Evolutionary conservation across 257 asterid genomes (phyloP).

Genomic region (Anisodus tanguticus): DNA sequence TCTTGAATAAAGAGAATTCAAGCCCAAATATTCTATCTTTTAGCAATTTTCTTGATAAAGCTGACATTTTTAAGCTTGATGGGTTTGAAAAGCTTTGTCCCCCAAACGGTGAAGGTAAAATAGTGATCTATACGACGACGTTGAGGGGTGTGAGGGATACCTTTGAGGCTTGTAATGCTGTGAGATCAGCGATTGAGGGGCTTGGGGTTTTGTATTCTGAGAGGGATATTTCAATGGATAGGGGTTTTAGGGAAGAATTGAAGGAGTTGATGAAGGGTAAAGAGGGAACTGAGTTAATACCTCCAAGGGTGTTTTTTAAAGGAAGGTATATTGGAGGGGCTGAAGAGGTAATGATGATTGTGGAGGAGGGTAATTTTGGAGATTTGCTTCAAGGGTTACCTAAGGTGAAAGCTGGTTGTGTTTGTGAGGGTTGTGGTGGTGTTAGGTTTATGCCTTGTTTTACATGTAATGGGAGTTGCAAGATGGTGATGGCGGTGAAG

Average conservation of each 20-base stretch:
- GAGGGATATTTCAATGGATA: conserved; percentile 90
- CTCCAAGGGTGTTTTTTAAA: conserved; percentile 76
- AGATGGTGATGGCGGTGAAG: conserved; percentile 48
- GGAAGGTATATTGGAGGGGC: conserved; percentile 86
- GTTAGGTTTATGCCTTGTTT: conserved; percentile 81
- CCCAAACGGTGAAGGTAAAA: conserved; percentile 71
- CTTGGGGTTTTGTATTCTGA: conserved; percentile 60
- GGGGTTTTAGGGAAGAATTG: conserved; percentile 73
- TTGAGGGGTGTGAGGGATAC: conserved; percentile 87
- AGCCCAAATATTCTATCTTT: conserved; percentile 36
- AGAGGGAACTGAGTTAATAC: conserved; percentile 48
- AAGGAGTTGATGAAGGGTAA: conserved; percentile 62
- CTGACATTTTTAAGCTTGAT: conserved; percentile 40
- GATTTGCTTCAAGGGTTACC: conserved; percentile 69
- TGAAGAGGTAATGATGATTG: conserved; percentile 67
- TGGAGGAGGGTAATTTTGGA: conserved; percentile 65
- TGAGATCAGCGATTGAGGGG: conserved; percentile 68
- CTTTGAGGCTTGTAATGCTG: conserved; percentile 81
- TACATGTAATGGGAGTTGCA: conserved; percentile 78
- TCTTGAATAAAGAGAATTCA: conserved; percentile 42
- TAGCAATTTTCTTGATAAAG: conserved; percentile 32
- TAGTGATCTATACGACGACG: conserved; percentile 83
- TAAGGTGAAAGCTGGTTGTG: conserved; percentile 51
- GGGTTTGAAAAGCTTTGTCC: conserved; percentile 64
- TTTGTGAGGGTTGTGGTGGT: conserved; percentile 85